Base-by-base conservation (phyloP, 148 eudicot genomes). In the Persicaria tinctoria region DNA sequence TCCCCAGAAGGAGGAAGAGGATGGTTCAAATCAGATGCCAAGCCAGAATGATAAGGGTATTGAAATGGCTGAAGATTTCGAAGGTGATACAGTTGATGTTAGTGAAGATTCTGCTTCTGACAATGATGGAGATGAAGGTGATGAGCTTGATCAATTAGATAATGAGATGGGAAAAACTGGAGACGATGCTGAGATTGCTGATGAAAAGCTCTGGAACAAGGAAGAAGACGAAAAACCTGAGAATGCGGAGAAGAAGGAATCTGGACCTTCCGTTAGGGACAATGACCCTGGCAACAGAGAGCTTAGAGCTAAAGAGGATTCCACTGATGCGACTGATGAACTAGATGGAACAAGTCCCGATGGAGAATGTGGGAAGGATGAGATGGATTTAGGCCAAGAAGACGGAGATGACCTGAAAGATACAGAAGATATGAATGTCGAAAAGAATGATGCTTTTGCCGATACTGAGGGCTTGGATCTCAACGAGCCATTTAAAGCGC, bases 271-370 rank as follows among this genome's bases (percentile, higher is more conserved):
- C 0, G 89, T 88, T 53, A 80, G 80, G 69, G 96, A 90, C 74
- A 62, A 70, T 62, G 91, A 89, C 80, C 79, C 84, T 13, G 76
- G 73, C 71, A 86, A 80, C 53, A 80, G 88, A 76, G 97, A 95
- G 86, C 92, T 95, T 74, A 85, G 90, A 83, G 97, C 91, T 53
- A 95, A 90, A 83, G 97, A 89, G 73, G 97, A 92, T 79, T 55
- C 84, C 64, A 76, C 83, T 73, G 75, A 83, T 78, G 76, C 47
- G 64, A 73, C 76, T 64, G 88, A 85, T 72, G 89, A 81, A 68
- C 73, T 78, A 45, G 80, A 69, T 49, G 93, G 88, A 73, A 76
- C 78, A 20, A 81, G 84, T 78, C 77, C 78, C 14, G 83, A 88
- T 73, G 84, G 78, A 74, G 60, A 77, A 59, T 87, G 79, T 73